Conservation (phyloP, 352 stramenopile species). For the Phytophthora lateralis region DNA sequence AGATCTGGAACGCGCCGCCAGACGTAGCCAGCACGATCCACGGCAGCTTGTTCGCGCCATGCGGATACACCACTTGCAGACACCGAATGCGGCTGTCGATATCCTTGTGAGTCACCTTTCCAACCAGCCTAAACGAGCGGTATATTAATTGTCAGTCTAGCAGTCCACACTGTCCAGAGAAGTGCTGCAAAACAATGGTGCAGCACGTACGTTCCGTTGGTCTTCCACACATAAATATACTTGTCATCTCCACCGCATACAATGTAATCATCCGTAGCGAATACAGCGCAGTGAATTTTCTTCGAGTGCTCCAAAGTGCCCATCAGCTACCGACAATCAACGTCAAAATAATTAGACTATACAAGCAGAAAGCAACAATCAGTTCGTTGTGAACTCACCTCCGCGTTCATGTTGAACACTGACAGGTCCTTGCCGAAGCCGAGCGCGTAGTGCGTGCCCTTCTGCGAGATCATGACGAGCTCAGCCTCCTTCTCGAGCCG, state of each 20-base stretch:
- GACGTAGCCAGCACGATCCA: constrained; percentile 82
- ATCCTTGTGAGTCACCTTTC: constrained; percentile 65
- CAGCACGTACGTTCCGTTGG: constrained; percentile 63
- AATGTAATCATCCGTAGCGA: constrained; percentile 76
- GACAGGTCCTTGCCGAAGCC: constrained; percentile 76
- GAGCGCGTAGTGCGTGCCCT: constrained; percentile 71
- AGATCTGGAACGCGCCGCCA: constrained; percentile 80
- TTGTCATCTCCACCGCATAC: constrained; percentile 83
- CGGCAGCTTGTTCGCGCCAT: constrained; percentile 58
- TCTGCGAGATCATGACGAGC: constrained; percentile 77
- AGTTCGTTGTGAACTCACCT: constrained; percentile 34
- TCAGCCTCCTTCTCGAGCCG: constrained; percentile 83
- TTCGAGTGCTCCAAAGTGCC: constrained; percentile 72
- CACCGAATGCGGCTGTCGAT: constrained; percentile 76
- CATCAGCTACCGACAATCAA: constrained; percentile 42
- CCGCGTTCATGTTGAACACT: constrained; percentile 83
- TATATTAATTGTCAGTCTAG: constrained; percentile 8
- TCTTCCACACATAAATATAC: constrained; percentile 85
- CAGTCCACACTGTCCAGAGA: background rate
- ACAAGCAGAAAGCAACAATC: background rate
- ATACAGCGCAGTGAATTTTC: constrained; percentile 78
- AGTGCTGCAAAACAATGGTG: background rate
- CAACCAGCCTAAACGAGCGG: constrained; percentile 51
- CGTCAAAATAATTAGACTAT: constrained; percentile 2
- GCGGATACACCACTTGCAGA: constrained; percentile 73